Evolutionary conservation across 225 moss, liverwort and hornwort species (phyloP).

Genomic region (Lunularia cruciata): DNA sequence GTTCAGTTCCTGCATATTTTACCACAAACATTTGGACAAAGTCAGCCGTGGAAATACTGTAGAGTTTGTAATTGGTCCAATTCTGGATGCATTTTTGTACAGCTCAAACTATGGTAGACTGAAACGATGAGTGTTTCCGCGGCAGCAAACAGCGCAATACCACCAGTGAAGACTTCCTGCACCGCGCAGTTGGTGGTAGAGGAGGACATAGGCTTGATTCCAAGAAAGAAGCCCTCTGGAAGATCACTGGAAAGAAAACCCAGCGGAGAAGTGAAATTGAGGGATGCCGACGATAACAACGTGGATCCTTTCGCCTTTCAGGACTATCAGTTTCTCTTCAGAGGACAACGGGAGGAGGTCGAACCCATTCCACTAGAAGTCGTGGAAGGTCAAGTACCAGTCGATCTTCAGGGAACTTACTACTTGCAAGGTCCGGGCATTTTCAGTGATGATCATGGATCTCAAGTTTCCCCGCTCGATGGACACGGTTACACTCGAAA

Average conservation of each 20-base stretch:
- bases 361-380: constrained; percentile 30
- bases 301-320: constrained; percentile 28
- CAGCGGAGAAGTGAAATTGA: background rate
- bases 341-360: constrained; percentile 39
- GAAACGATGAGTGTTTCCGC: no score
- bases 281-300: background rate
- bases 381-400: constrained; percentile 33
- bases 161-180: constrained; percentile 9
- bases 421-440: constrained; percentile 43
- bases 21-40: no score
- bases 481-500: constrained; percentile 48
- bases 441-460: constrained; percentile 38
- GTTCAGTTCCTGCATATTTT: no score
- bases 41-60: no score
- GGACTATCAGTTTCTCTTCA: constrained; percentile 47
- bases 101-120: no score
- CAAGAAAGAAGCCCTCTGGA: background rate
- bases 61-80: no score
- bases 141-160: background rate
- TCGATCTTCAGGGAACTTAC: constrained; percentile 33
- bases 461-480: constrained; percentile 42
- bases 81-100: no score
- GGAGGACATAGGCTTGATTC: background rate
- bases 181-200: constrained; percentile 5
- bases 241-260: background rate